Conservation (phyloP, 2,329 filamentous ascomycete species). For the Aspergillus hiratsukae region DNA sequence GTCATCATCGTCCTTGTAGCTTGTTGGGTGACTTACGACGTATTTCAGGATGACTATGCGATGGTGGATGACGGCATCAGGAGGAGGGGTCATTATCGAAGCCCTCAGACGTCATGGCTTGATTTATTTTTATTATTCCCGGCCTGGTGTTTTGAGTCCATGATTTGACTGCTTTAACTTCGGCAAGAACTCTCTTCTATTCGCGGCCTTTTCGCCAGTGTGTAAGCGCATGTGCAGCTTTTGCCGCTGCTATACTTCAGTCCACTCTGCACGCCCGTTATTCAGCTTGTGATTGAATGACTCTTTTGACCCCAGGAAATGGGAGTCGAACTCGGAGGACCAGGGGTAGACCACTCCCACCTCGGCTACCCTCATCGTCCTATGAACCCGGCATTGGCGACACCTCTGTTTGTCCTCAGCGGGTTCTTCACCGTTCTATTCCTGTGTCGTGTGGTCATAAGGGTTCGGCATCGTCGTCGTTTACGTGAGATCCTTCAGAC, state of each 20-base stretch:
- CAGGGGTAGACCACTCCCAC: conserved; percentile 19
- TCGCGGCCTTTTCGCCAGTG: neutral
- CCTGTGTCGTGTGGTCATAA: conserved; percentile 18
- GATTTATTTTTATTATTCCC: neutral
- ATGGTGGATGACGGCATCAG: conserved; percentile 17
- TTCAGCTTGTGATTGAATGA: neutral
- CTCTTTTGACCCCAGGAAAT: conserved; percentile 12
- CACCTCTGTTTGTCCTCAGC: conserved; percentile 26
- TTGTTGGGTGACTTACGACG: neutral
- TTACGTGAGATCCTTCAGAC: conserved; percentile 13
- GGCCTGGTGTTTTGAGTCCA: neutral
- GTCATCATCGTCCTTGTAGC: neutral
- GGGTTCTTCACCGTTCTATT: conserved; percentile 22
- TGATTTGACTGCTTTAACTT: neutral
- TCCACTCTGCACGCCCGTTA: neutral
- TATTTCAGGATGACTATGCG: neutral
- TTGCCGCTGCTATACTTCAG: neutral
- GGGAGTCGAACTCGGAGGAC: conserved; percentile 27
- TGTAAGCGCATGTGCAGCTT: conserved; percentile 1
- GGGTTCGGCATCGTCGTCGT: conserved; percentile 22
- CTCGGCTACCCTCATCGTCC: conserved; percentile 18
- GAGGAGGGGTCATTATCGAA: neutral
- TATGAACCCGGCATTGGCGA: conserved; percentile 30
- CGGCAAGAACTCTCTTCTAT: neutral
- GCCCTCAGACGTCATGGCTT: neutral